phyloP scores from a whole-genome alignment of 2,329 filamentous ascomycete genomes.

The Pseudopithomyces maydicus region DNA sequence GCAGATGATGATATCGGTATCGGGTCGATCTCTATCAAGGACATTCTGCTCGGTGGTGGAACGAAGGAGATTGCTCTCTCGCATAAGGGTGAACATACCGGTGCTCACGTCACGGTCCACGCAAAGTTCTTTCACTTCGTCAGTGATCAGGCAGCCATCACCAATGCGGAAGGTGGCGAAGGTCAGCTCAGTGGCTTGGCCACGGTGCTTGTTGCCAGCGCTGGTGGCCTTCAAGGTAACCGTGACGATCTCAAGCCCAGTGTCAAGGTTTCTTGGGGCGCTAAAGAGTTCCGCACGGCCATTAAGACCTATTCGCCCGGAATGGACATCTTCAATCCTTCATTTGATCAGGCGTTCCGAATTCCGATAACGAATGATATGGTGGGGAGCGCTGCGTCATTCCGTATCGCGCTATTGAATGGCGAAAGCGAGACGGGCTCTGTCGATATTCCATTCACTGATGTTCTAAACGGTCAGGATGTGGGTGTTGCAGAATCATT shows the following conservation, averaged over 20 bases:
- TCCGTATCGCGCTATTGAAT: constrained; percentile 36
- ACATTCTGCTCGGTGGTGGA: constrained; percentile 50
- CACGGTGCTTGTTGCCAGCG: constrained; percentile 53
- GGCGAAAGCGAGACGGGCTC: constrained; percentile 30
- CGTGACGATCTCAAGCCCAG: constrained; percentile 54
- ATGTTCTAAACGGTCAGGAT: constrained; percentile 29
- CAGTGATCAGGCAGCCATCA: constrained; percentile 37
- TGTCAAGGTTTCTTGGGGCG: constrained; percentile 52
- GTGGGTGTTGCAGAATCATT: constrained; percentile 25
- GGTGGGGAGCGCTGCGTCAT: constrained; percentile 24
- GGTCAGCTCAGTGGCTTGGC: constrained; percentile 48
- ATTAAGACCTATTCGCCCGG: constrained; percentile 52
- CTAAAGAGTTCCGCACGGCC: constrained; percentile 49
- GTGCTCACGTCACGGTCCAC: constrained; percentile 43
- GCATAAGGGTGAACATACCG: constrained; percentile 46
- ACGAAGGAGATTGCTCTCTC: constrained; percentile 48
- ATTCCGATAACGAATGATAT: constrained; percentile 48
- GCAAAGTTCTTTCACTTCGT: constrained; percentile 52
- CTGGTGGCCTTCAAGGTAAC: constrained; percentile 48
- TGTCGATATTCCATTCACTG: constrained; percentile 30
- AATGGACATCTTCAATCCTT: constrained; percentile 55
- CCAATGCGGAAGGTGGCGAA: constrained; percentile 33
- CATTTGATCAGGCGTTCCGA: constrained; percentile 53
- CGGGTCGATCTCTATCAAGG: constrained; percentile 47
- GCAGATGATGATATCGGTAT: constrained; percentile 54